A percentile compares a stretch with the other conserved stretches of the same genome.
These are phyloP conservation scores for Cryptosporidium sp. DNA, from an alignment of 169 alveolate genomes.

Conservation along the genomic window DNA sequence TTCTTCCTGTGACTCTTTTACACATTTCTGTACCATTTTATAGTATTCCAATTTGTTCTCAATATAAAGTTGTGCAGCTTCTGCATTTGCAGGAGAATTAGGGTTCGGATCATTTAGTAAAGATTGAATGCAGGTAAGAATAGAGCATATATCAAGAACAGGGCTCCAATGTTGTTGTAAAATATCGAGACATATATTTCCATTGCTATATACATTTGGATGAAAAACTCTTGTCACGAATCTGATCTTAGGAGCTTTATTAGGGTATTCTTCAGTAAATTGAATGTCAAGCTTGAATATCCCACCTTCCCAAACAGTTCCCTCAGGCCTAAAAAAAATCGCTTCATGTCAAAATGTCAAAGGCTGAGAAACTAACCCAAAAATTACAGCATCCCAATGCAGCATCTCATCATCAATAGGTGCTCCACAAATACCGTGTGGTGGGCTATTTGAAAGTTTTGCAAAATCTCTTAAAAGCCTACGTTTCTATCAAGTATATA, in stretches of 20 bases:
- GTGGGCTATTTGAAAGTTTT: conserved; percentile 81
- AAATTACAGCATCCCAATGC: conserved; percentile 88
- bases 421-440: conserved; percentile 85
- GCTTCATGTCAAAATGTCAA: not conserved
- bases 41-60: conserved; percentile 85
- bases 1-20: conserved; percentile 77
- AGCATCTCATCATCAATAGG: conserved; percentile 86
- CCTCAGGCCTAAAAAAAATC: conserved; percentile 82
- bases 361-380: conserved; percentile 79
- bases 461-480: conserved; percentile 82
- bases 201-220: conserved; percentile 89
- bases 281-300: conserved; percentile 83
- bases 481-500: conserved; percentile 50
- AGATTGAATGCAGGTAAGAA: conserved; percentile 87
- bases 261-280: conserved; percentile 87
- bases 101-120: conserved; percentile 88
- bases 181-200: conserved; percentile 87
- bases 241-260: conserved; percentile 85
- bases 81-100: conserved; percentile 89
- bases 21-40: conserved; percentile 85
- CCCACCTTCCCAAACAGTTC: conserved; percentile 90
- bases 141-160: conserved; percentile 87
- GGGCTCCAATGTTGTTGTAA: conserved; percentile 89
- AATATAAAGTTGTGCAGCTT: conserved; percentile 86
- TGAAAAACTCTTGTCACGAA: conserved; percentile 86